These are phyloP conservation scores for Prunus yedoensis DNA, from an alignment of 331 rosid species.

Conservation along the genomic window DNA sequence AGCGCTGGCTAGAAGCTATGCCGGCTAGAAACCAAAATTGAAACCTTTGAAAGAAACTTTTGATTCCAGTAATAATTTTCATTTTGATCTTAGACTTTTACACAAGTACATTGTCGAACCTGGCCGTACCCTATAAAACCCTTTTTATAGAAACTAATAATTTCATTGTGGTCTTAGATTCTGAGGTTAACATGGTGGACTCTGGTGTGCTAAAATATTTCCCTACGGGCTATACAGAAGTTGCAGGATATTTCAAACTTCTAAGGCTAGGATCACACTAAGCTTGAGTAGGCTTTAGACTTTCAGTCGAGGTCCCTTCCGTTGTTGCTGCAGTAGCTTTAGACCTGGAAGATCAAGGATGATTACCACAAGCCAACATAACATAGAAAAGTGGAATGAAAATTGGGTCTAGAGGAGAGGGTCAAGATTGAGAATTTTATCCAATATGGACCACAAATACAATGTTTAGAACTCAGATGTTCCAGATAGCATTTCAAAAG, in stretches of 20 bases:
- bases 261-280: not conserved
- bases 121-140: not conserved
- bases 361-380: constrained; percentile 1
- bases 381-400: not conserved
- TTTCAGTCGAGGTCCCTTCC: not conserved
- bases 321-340: not conserved
- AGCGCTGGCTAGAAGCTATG: no score
- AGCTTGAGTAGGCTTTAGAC: not conserved
- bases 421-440: not conserved
- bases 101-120: not conserved
- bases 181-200: no score
- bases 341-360: constrained; percentile 8
- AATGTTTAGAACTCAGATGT: not conserved
- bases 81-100: not conserved
- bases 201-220: not conserved
- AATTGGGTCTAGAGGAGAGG: not conserved
- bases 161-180: not conserved
- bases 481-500: not conserved
- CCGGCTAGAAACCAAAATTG: not conserved
- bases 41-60: no score
- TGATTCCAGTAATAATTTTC: not conserved
- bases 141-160: not conserved
- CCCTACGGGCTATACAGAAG: not conserved
- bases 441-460: not conserved
- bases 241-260: not conserved